Evolutionary conservation across 345 rosid genomes (phyloP).

Genomic region (Dimocarpus longan): DNA sequence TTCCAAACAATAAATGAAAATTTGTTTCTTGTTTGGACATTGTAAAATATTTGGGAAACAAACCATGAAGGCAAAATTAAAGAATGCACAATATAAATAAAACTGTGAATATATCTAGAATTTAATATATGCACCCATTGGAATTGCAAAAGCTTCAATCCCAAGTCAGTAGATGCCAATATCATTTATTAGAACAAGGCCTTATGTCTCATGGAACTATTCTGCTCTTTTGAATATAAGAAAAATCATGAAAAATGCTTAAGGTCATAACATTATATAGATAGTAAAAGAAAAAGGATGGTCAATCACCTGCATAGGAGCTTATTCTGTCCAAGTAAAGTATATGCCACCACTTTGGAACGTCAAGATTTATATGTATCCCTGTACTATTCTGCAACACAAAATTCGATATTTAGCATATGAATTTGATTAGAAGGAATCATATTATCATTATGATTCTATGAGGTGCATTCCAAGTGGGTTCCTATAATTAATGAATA

Average conservation of each 20-base stretch:
- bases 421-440: slow-evolving; percentile 17
- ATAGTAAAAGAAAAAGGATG: not conserved
- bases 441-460: not conserved
- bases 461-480: not conserved
- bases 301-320: slow-evolving; percentile 70
- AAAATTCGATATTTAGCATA: slow-evolving; percentile 35
- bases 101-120: not conserved
- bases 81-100: not conserved
- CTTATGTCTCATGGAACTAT: not conserved
- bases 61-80: not conserved
- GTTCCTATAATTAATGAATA: not conserved
- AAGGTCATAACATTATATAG: not conserved
- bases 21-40: not conserved
- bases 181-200: not conserved
- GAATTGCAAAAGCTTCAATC: not conserved
- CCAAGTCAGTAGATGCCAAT: not conserved
- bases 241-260: not conserved
- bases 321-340: slow-evolving; percentile 75
- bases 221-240: not conserved
- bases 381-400: slow-evolving; percentile 77
- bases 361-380: slow-evolving; percentile 68
- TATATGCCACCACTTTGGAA: slow-evolving; percentile 73
- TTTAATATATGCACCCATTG: not conserved
- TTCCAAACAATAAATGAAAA: not conserved
- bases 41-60: not conserved